phyloP scores from a whole-genome alignment of 2,329 filamentous ascomycete species.

The Alternaria infectoria region DNA sequence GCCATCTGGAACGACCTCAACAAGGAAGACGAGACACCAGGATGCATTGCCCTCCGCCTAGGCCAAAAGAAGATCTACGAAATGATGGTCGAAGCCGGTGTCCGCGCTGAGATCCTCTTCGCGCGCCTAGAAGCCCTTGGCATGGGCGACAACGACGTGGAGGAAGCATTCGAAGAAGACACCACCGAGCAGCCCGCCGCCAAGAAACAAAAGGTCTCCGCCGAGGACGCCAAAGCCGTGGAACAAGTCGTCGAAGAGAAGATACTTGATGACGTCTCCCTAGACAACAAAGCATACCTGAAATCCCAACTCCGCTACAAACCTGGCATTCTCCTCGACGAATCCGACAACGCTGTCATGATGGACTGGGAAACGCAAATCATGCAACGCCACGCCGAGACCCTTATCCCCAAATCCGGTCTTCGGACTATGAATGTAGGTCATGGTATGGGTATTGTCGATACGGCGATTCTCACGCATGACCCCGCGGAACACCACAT shows the following conservation, averaged over 20 bases:
- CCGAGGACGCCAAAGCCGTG: conserved; percentile 34
- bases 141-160: conserved; percentile 28
- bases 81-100: conserved; percentile 46
- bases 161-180: conserved; percentile 31
- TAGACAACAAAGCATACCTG: conserved; percentile 51
- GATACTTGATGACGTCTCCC: conserved; percentile 42
- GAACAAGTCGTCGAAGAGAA: conserved; percentile 31
- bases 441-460: conserved; percentile 90
- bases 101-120: conserved; percentile 45
- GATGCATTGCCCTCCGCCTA: conserved; percentile 43
- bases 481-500: conserved; percentile 77
- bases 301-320: conserved; percentile 43
- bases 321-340: conserved; percentile 66
- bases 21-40: conserved; percentile 47
- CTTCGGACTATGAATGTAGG: conserved; percentile 83
- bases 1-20: conserved; percentile 50
- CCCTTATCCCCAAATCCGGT: conserved; percentile 66
- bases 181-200: conserved; percentile 35
- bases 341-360: conserved; percentile 84
- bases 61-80: conserved; percentile 46
- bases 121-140: conserved; percentile 43
- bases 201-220: conserved; percentile 44
- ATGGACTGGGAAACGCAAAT: conserved; percentile 92
- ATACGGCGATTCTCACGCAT: conserved; percentile 74
- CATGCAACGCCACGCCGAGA: conserved; percentile 77